Base-by-base conservation (phyloP, 177 flowering plant species). In the Telopea speciosissima region DNA sequence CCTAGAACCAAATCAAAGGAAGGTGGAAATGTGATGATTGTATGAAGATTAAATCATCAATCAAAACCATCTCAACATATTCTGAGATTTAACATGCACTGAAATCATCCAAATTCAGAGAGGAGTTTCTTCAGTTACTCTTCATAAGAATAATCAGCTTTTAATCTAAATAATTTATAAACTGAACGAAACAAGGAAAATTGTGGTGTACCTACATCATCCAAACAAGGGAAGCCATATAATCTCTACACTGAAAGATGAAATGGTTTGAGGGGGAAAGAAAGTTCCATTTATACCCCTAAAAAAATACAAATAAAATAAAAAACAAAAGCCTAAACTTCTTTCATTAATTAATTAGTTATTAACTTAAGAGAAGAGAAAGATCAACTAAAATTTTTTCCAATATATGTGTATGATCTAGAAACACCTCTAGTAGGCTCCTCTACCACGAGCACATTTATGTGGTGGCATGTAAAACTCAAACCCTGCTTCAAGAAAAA, bases 1-100 rank as follows among this genome's bases (percentile, higher is more conserved):
- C 79, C 99, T 92, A 77, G 69, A 73, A 60, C 8, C 42, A 49
- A 72, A 75, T 33, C 36, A 24, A 40, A 61, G 45, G 42, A 65
- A 54, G 52, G 42, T 54, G 24, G 72, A 3, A 72, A 69, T 24
- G 24, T 19, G 40, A 2, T 2, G 40, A 36, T 36, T 36, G 10
- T n/a, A 17, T 14, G 26, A 42, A 24, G 40, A 26, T 31, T 7
- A 24, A 19, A 33, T 11, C 22, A 42, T 24, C 24, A n/a, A 45
- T 7, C 33, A 70, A 63, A 19, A 44, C 7, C 66, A 40, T 45
- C 24, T 14, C 8, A 62, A 42, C 22, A 70, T 59, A 31, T n/a
- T 10, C 1, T 6, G 0, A 42, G 17, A 21, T 8, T 52, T 25
- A 28, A 56, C 7, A 24, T 45, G 60, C 49, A 45, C 0, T 42